A percentile compares a stretch with the other conserved stretches of the same genome.
Evolutionary conservation across 1,284 basidiomycete genomes (phyloP).

Genomic region (Pascua guehoae): DNA sequence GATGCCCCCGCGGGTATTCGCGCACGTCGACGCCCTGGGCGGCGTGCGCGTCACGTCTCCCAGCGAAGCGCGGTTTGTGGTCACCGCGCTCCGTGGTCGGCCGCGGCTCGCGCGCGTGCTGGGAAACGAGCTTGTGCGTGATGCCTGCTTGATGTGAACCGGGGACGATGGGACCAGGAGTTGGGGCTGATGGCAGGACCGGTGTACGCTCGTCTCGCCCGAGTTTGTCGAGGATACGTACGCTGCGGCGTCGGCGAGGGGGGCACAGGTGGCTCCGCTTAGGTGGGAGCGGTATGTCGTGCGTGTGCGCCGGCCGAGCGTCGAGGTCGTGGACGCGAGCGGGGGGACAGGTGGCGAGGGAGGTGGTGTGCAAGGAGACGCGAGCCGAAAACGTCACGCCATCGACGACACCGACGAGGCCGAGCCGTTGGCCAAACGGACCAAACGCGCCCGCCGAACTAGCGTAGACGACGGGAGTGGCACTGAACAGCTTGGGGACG

Average conservation of each 20-base stretch:
- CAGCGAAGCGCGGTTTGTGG: conserved; percentile 25
- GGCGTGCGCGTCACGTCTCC: conserved; percentile 26
- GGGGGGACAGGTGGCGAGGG: background rate
- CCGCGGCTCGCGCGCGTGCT: conserved; percentile 35
- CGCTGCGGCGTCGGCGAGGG: background rate
- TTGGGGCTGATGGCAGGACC: conserved; percentile 17
- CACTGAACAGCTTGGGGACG: conserved; percentile 17
- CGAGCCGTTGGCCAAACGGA: background rate
- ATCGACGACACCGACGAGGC: conserved; percentile 10
- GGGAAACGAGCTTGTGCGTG: conserved; percentile 8
- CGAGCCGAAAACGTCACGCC: background rate
- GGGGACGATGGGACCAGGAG: background rate
- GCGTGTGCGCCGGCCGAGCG: background rate
- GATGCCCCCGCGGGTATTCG: conserved; percentile 23
- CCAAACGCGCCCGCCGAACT: background rate
- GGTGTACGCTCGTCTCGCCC: conserved; percentile 23
- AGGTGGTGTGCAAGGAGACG: background rate
- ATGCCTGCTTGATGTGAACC: no score
- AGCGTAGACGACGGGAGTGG: background rate
- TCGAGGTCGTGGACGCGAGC: conserved; percentile 1
- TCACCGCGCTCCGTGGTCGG: conserved; percentile 40
- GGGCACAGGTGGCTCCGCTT: conserved; percentile 9
- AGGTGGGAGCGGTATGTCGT: conserved; percentile 20
- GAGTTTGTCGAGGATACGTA: conserved; percentile 36
- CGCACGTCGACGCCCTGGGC: conserved; percentile 41